These are phyloP conservation scores for Botrytis pseudocinerea DNA, from an alignment of 2,329 filamentous ascomycete species.

Conservation along the genomic window DNA sequence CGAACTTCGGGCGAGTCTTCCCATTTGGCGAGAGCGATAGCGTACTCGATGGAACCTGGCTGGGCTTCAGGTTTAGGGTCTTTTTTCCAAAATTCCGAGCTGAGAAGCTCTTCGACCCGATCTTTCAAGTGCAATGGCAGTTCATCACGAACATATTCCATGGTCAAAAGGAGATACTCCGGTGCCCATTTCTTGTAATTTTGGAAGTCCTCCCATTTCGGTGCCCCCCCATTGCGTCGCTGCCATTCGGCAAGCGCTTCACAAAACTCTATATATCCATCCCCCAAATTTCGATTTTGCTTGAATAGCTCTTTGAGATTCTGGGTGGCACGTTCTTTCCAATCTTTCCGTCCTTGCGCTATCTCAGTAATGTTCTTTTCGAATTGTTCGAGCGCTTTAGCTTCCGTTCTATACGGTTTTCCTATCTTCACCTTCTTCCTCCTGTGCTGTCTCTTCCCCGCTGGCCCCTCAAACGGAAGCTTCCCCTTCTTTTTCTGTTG, in stretches of 20 bases:
- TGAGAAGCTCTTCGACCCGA: not conserved
- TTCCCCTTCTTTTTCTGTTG: constrained; percentile 23
- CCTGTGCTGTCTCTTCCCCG: not conserved
- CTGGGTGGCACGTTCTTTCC: not conserved
- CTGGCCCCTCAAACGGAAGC: not conserved
- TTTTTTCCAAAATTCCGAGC: not conserved
- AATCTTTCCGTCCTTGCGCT: not conserved
- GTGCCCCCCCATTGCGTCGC: not conserved
- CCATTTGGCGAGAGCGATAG: not conserved
- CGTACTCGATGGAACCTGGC: not conserved
- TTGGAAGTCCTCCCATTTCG: not conserved
- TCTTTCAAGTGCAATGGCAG: not conserved
- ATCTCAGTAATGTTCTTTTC: not conserved
- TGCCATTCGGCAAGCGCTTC: not conserved
- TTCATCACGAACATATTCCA: not conserved
- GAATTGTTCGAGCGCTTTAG: constrained; percentile 4
- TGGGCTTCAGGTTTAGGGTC: not conserved
- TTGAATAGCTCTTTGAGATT: not conserved
- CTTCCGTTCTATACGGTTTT: not conserved
- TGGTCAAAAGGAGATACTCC: not conserved
- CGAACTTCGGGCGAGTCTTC: not conserved
- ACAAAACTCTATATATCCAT: constrained; percentile 12
- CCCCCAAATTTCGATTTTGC: not conserved
- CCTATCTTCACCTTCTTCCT: constrained; percentile 10
- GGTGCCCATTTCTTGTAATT: constrained; percentile 9